phyloP scores from a whole-genome alignment of 805 yeast species.

The Cyberlindnera subsufficiens region DNA sequence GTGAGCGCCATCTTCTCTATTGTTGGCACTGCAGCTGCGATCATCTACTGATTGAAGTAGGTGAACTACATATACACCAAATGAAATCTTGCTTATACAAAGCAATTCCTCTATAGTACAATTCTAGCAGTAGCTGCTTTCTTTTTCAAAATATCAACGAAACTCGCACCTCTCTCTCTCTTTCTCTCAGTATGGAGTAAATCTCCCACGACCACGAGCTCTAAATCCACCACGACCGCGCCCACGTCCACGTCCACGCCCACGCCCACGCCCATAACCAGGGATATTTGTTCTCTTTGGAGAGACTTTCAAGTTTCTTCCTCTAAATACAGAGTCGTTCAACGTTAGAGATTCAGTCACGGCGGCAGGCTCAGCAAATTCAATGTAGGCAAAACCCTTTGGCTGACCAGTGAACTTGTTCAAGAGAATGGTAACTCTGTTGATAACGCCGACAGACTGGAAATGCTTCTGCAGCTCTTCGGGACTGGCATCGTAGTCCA shows the following conservation, averaged over 20 bases:
- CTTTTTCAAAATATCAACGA: background rate
- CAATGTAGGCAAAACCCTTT: constrained; percentile 83
- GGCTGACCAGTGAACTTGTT: constrained; percentile 77
- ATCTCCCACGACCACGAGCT: constrained; percentile 42
- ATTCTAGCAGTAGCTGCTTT: background rate
- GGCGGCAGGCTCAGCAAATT: constrained; percentile 62
- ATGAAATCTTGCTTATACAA: too few species aligned
- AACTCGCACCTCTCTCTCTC: background rate
- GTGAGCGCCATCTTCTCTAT: constrained; percentile 44
- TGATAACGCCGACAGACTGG: constrained; percentile 62
- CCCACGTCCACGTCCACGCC: constrained; percentile 47
- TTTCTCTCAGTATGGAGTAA: constrained; percentile 33
- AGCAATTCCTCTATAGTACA: too few species aligned
- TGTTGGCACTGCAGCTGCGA: constrained; percentile 56
- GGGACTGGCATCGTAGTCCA: constrained; percentile 74
- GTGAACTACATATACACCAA: too few species aligned
- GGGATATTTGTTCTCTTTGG: constrained; percentile 82
- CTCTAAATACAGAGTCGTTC: constrained; percentile 62
- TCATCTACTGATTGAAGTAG: constrained; percentile 15
- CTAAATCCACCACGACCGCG: constrained; percentile 29
- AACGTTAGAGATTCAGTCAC: constrained; percentile 61
- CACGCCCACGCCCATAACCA: constrained; percentile 45
- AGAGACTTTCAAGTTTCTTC: constrained; percentile 64
- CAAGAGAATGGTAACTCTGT: constrained; percentile 71
- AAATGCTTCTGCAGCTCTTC: constrained; percentile 75